Base-by-base conservation (phyloP, 2,329 filamentous ascomycete genomes). In the Alternaria sp. region DNA sequence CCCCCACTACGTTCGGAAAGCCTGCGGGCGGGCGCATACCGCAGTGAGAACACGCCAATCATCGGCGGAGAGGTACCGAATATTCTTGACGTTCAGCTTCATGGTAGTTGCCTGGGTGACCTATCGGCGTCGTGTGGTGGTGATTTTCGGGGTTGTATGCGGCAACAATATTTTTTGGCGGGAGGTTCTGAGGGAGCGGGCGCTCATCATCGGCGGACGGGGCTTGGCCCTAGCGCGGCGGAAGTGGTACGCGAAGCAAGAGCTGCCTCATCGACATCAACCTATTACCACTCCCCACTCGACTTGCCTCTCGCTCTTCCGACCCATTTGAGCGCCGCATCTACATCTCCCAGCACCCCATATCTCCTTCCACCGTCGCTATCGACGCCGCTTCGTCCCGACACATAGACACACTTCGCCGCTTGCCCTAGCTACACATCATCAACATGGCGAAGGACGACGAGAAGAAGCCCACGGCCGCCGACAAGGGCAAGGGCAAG, bases 401-500 rank as follows among this genome's bases (percentile, higher is more conserved):
- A 63, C 60, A 60, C 51, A 63, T 26, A 65, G 33, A 64, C 66
- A 63, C 68, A 61, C 65, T 71, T 78, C 74, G 76, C 75, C 77
- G 77, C 76, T 70, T 70, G 69, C 70, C 70, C 68, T 72, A 78
- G 75, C 75, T 77, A 66, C 71, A 59, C 58, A 61, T 71, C 67
- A 75, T 74, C 83, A 97, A 60, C 71, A 85, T 98, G 96, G 94
- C 94, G 84, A 92, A 97, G 87, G 93, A 96, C 83, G 93, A 91
- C 85, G 92, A 97, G 84, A 88, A 90, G 84, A 88, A 90, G 86
- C 87, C 92, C 81, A 92, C 92, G 83, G 85, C 91, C 80, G 87
- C 89, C 81, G 93, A 97, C 83, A 98, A 98, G 88, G 94, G 94
- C 83, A 99, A 99, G 87, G 95, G 89, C 80, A 99, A 98, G 86